These are phyloP conservation scores for Rubroshorea leprosula DNA, from an alignment of 345 rosid genomes.

Conservation along the genomic window DNA sequence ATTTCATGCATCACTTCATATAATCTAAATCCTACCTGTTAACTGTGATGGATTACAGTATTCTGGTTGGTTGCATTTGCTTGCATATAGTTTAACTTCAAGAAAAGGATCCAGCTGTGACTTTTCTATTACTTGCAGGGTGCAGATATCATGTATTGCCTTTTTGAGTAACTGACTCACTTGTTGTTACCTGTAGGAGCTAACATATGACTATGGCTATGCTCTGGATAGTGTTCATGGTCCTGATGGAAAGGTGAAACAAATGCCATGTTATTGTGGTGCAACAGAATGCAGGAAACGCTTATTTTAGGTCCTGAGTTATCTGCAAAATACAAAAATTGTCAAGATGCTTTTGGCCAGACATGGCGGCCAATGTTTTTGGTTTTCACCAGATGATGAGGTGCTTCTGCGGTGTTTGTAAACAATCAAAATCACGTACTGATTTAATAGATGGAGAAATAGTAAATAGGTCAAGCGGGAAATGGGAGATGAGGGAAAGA, in stretches of 20 bases:
- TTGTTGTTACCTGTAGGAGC: slow-evolving; percentile 46
- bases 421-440: no score
- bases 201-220: slow-evolving; percentile 88
- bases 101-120: no score
- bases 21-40: no score
- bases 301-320: slow-evolving; percentile 39
- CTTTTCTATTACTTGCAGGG: no score
- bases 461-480: background rate
- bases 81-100: no score
- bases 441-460: background rate
- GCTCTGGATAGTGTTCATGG: slow-evolving; percentile 66
- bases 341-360: background rate
- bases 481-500: no score
- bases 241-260: slow-evolving; percentile 65
- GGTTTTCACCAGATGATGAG: background rate
- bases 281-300: slow-evolving; percentile 67
- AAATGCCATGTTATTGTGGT: slow-evolving; percentile 73
- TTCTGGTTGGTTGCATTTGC: no score
- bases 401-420: no score
- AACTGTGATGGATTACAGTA: no score
- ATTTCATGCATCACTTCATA: no score
- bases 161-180: slow-evolving; percentile 1
- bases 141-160: no score
- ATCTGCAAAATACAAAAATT: background rate
- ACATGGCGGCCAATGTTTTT: background rate